phyloP scores from a whole-genome alignment of 805 yeast species.

The Barnettozyma populi region DNA sequence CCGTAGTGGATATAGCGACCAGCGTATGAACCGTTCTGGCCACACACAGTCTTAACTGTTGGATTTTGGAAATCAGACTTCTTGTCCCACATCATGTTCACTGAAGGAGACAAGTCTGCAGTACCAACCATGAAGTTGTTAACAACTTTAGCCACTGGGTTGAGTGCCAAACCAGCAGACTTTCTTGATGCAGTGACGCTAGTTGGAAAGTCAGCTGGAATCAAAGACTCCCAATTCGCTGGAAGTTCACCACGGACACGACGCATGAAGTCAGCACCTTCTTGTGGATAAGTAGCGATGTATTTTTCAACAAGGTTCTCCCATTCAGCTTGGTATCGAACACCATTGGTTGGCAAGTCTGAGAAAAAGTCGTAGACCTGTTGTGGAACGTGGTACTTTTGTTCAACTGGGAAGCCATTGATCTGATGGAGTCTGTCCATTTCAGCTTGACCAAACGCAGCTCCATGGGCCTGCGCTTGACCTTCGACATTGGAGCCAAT shows the following conservation, averaged over 20 bases:
- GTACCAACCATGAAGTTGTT: slow-evolving; percentile 30
- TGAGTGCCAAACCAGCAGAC: slow-evolving; percentile 27
- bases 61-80: slow-evolving; percentile 30
- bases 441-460: slow-evolving; percentile 26
- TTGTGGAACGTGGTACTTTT: slow-evolving; percentile 22
- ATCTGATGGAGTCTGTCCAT: slow-evolving; percentile 17
- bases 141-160: slow-evolving; percentile 24
- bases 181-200: slow-evolving; percentile 13
- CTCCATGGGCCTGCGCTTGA: slow-evolving; percentile 25
- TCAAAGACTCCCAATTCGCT: background rate
- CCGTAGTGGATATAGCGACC: slow-evolving; percentile 32
- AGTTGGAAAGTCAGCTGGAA: background rate
- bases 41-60: slow-evolving; percentile 18
- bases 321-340: background rate
- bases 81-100: slow-evolving; percentile 28
- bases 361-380: slow-evolving; percentile 28
- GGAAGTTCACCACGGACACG: background rate
- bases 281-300: background rate
- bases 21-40: slow-evolving; percentile 27
- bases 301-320: background rate
- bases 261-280: background rate
- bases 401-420: slow-evolving; percentile 21
- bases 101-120: slow-evolving; percentile 33
- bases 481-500: slow-evolving; percentile 28
- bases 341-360: slow-evolving; percentile 15